phyloP scores from a whole-genome alignment of 2,329 filamentous ascomycete species.

The Emergomyces orientalis region DNA sequence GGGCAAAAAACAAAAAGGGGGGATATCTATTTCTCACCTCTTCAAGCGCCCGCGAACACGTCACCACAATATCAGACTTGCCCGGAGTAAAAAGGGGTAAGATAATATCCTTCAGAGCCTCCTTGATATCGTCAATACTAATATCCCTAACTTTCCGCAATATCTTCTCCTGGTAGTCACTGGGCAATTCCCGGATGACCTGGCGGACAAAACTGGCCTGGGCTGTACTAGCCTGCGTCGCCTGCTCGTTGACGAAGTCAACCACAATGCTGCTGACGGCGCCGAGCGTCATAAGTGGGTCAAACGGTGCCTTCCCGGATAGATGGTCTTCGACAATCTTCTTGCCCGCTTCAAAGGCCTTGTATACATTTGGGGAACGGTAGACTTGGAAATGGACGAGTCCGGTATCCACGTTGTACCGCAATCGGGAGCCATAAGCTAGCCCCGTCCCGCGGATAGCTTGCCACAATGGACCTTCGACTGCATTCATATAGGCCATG shows the following conservation, averaged over 20 bases:
- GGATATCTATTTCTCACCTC: constrained; percentile 52
- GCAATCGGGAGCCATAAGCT: constrained; percentile 79
- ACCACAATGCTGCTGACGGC: constrained; percentile 86
- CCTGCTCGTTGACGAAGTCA: constrained; percentile 75
- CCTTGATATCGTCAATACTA: constrained; percentile 64
- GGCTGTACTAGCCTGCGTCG: constrained; percentile 73
- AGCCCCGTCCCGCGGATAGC: constrained; percentile 87
- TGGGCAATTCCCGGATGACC: constrained; percentile 65
- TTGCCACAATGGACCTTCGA: constrained; percentile 90
- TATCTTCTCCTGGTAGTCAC: constrained; percentile 68
- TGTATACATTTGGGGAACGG: constrained; percentile 78
- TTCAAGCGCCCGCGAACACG: constrained; percentile 74
- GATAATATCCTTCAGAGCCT: constrained; percentile 63
- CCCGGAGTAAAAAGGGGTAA: constrained; percentile 70
- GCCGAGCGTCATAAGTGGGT: constrained; percentile 64
- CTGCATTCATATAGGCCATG: constrained; percentile 79
- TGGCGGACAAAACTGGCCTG: constrained; percentile 73
- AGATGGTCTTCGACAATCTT: constrained; percentile 66
- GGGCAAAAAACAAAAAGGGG: constrained; percentile 1
- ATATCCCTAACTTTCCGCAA: constrained; percentile 69
- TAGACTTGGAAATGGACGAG: constrained; percentile 78
- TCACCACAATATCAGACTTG: constrained; percentile 76
- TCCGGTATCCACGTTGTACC: constrained; percentile 67
- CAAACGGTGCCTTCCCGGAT: constrained; percentile 60
- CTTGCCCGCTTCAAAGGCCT: constrained; percentile 70